Base-by-base conservation (phyloP, 257 asterid genomes). In the Lithospermum erythrorhizon region DNA sequence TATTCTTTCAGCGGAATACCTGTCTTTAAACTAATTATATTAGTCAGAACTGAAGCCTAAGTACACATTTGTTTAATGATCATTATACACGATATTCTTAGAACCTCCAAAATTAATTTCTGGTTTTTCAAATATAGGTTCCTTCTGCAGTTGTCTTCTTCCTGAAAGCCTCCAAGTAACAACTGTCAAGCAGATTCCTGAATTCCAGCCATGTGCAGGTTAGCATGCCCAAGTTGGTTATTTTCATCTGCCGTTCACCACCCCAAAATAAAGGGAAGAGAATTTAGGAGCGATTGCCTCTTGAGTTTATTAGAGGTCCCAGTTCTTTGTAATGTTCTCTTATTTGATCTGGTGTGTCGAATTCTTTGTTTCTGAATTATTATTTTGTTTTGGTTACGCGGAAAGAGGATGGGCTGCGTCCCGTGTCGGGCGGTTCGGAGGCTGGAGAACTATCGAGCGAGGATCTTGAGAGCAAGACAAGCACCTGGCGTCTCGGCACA, bases 111-210 rank as follows among this genome's bases (percentile, higher is more conserved):
- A n/a, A 9, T 17, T 21, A 61, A 9, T 51, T 32, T 7, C 59
- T 66, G 53, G 2, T n/a, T 37, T 54, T 64, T 61, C 15, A 27
- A 65, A 61, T 63, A 57, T 76, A 76, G 84, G 84, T 70, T 75
- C 84, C 73, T 73, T 76, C 64, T 79, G 84, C 68, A 76, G 73
- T 62, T 79, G 84, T 73, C 75, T 79, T 73, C 77, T 79, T 54
- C 84, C 84, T 65, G 84, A 79, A 68, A 76, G 76, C 66, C 81
- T 76, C 61, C 81, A 79, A 76, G 84, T 59, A 11, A 71, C 84
- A 17, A 73, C 77, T 20, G 84, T 79, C 57, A 79, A 76, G 63
- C 81, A 79, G 73, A 77, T 76, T 56, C 84, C 81, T 10, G 84
- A 79, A 74, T 79, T 73, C 53, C 78, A 76, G 57, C 53, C 63